phyloP scores from a whole-genome alignment of 352 stramenopile genomes.

The Phytophthora sojae region DNA sequence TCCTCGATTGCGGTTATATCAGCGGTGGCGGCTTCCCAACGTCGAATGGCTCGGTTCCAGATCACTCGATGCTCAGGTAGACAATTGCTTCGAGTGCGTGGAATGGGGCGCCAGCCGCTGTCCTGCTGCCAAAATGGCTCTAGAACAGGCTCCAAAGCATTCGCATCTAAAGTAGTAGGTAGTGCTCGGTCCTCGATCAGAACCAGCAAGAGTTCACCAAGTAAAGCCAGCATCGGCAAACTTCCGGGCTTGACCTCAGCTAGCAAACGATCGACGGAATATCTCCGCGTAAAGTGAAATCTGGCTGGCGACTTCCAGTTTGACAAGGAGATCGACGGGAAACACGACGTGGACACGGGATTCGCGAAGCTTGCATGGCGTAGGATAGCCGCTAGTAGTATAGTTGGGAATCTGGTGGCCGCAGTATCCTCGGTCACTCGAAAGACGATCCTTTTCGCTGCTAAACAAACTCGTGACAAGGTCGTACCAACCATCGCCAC shows the following conservation, averaged over 20 bases:
- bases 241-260: constrained; percentile 43
- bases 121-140: constrained; percentile 62
- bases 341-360: constrained; percentile 10
- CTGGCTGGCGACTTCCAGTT: constrained; percentile 45
- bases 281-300: constrained; percentile 55
- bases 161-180: constrained; percentile 29
- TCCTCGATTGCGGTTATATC: background rate
- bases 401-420: constrained; percentile 43
- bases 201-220: constrained; percentile 67
- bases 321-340: background rate
- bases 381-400: constrained; percentile 52
- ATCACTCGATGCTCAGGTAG: constrained; percentile 51
- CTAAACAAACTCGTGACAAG: constrained; percentile 35
- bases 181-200: constrained; percentile 43
- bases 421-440: constrained; percentile 47
- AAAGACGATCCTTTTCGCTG: constrained; percentile 52
- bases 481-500: constrained; percentile 25
- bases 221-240: constrained; percentile 47
- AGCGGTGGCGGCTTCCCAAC: constrained; percentile 49
- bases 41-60: constrained; percentile 75
- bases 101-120: constrained; percentile 29
- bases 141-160: constrained; percentile 44
- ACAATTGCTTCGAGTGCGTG: constrained; percentile 29
- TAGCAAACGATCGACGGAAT: constrained; percentile 57
- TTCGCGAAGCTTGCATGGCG: constrained; percentile 48